These are phyloP conservation scores for Rosa chinensis DNA, from an alignment of 306 rosid genomes.

Conservation along the genomic window DNA sequence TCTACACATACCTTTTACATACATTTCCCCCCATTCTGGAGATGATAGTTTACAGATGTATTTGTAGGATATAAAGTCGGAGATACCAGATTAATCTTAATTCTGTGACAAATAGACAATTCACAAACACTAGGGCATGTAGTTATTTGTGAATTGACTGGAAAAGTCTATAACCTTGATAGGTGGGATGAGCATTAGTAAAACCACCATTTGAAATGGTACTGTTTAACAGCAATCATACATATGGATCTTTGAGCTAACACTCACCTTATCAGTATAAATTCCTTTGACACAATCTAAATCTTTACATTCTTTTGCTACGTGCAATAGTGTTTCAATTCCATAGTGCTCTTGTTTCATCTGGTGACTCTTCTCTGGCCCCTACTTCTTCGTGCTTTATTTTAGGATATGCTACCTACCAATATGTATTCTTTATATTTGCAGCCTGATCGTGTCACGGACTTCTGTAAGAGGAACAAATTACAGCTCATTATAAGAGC, in stretches of 20 bases:
- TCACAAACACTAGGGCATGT: not conserved
- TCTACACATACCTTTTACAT: not conserved
- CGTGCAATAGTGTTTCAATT: not conserved
- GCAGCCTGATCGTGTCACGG: conserved; percentile 98
- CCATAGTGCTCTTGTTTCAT: not conserved
- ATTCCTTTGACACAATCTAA: not conserved
- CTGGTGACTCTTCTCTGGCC: not conserved
- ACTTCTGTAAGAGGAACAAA: conserved; percentile 94
- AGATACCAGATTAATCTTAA: not conserved
- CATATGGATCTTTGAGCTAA: not conserved
- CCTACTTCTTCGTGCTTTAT: conserved; percentile 1
- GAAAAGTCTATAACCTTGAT: not conserved
- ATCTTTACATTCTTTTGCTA: not conserved
- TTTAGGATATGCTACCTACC: conserved; percentile 1
- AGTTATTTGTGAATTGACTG: not conserved
- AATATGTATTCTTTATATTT: conserved; percentile 28
- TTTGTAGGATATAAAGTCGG: not conserved
- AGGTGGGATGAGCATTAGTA: not conserved
- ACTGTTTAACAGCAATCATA: not conserved
- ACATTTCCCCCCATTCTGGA: not conserved
- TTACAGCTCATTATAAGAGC: conserved; percentile 96
- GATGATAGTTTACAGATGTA: not conserved
- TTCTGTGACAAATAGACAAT: not conserved
- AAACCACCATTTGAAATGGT: not conserved
- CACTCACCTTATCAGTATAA: not conserved